phyloP scores from a whole-genome alignment of 768 basidiomycete species.

The Tylopilus plumbeoviolaceoides region DNA sequence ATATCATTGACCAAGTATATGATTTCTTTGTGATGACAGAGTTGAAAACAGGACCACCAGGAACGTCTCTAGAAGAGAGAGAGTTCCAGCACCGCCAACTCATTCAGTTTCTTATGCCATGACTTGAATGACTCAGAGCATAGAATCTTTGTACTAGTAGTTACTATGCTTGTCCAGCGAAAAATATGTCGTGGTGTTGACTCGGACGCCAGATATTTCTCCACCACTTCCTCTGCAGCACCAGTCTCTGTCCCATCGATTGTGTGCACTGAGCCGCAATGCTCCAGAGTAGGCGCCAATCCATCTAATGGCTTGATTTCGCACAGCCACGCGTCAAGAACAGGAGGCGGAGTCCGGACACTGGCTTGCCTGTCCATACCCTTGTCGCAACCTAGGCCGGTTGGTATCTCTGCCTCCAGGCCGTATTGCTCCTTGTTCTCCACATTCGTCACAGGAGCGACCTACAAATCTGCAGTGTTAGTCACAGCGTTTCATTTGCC shows the following conservation, averaged over 20 bases:
- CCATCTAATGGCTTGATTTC: constrained; percentile 36
- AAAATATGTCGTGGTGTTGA: too few relatives aligned
- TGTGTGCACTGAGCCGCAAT: constrained; percentile 29
- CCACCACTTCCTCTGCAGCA: constrained; percentile 34
- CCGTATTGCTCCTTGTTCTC: constrained; percentile 82
- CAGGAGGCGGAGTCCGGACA: constrained; percentile 71
- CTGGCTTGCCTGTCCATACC: constrained; percentile 75
- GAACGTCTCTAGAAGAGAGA: too few relatives aligned
- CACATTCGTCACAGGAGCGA: constrained; percentile 92
- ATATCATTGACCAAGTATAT: too few relatives aligned
- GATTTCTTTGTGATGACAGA: too few relatives aligned
- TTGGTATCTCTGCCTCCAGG: constrained; percentile 29
- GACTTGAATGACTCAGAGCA: too few relatives aligned
- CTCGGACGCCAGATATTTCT: constrained; percentile 23
- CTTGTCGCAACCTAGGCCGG: too few relatives aligned
- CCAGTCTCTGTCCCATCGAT: constrained; percentile 24
- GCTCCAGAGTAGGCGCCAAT: constrained; percentile 53
- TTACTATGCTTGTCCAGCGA: too few relatives aligned
- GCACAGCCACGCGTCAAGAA: constrained; percentile 66
- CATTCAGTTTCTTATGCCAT: too few relatives aligned
- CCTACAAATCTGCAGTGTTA: constrained; percentile 95
- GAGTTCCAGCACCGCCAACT: too few relatives aligned
- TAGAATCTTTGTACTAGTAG: too few relatives aligned
- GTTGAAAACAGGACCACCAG: too few relatives aligned
- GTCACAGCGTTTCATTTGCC: constrained; percentile 95